These are phyloP conservation scores for Filobasidium floriforme DNA, from an alignment of 768 basidiomycete species.

Conservation along the genomic window DNA sequence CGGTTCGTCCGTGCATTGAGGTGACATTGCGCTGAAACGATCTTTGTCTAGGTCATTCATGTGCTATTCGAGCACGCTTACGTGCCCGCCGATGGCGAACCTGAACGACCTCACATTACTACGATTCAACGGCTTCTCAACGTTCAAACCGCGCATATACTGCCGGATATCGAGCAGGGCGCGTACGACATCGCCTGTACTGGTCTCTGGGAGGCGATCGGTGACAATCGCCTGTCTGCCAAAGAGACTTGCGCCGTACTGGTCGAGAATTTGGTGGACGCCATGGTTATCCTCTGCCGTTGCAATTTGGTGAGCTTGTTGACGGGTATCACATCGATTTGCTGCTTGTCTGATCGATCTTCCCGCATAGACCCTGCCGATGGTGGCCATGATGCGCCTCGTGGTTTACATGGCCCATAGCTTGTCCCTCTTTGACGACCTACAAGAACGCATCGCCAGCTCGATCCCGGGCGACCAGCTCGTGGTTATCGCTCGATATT, in stretches of 20 bases:
- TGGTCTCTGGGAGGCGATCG: background rate
- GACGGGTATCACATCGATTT: background rate
- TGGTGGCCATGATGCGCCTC: background rate
- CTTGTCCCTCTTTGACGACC: background rate
- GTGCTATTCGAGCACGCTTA: background rate
- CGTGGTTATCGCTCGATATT: background rate
- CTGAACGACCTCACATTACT: background rate
- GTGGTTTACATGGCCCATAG: background rate
- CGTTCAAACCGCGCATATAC: background rate
- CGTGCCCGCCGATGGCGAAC: background rate
- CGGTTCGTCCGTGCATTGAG: background rate
- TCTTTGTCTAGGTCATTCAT: background rate
- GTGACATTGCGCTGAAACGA: background rate
- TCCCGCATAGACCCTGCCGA: background rate
- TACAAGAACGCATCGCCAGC: background rate
- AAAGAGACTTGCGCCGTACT: background rate
- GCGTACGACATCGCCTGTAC: background rate
- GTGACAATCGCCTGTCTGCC: background rate
- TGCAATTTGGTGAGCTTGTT: background rate
- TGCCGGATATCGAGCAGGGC: background rate
- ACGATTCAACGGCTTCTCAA: slow-evolving; percentile 5
- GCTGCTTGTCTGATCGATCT: background rate
- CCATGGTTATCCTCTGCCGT: background rate
- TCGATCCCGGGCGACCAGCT: background rate
- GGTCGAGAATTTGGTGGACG: background rate